Evolutionary conservation across 140 eudicot genomes (phyloP), one percentile per base, ranked within the genome.

Genomic region (Ambrosia hybrid): DNA sequence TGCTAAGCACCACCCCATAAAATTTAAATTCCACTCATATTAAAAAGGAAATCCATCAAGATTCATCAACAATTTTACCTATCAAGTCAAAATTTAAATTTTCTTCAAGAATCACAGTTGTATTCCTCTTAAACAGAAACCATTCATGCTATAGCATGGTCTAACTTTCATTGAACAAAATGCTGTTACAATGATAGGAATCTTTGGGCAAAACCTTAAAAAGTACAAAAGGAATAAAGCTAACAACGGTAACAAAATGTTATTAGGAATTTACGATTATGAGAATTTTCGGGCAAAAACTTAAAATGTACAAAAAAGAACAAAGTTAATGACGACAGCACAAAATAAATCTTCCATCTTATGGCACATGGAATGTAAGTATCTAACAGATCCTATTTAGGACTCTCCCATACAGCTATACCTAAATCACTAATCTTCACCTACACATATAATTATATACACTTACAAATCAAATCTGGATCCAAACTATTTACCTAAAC

Each of bases 371-470:
- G 41, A 30, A 59, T 9, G 14, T 59, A 10, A 2, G 41, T 9
- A 59, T 9, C 14, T 59, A 33, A 30, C 41, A 59, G 43, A 59
- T 30, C 39, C 14, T 59, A n/a, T 10, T 59, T 33, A 26, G 14
- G 39, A 9, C 65, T 59, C 6, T 3, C 43, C 34, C 1, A 10
- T 59, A 59, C 34, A 56, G n/a, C 33, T 61, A 34, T 12, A 61
- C 67, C 9, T 30, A 5, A 38, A 63, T 63, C 10, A 63, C 68
- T 63, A 63, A 63, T 16, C 48, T 36, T 37, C 51, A 64, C 69
- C 69, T 38, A 39, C 9, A 13, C 69, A 7, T 12, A 38, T 64
- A 39, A n/a, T 3, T 12, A 64, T 64, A 64, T 14, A 9, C 51
- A n/a, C 53, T 14, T 64, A 0, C 14, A 64, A 64, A 64, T 3